Evolutionary conservation across 2,329 filamentous ascomycete species (phyloP), one percentile per base, ranked within the genome.

Genomic region (Cryphonectria nitschkei): DNA sequence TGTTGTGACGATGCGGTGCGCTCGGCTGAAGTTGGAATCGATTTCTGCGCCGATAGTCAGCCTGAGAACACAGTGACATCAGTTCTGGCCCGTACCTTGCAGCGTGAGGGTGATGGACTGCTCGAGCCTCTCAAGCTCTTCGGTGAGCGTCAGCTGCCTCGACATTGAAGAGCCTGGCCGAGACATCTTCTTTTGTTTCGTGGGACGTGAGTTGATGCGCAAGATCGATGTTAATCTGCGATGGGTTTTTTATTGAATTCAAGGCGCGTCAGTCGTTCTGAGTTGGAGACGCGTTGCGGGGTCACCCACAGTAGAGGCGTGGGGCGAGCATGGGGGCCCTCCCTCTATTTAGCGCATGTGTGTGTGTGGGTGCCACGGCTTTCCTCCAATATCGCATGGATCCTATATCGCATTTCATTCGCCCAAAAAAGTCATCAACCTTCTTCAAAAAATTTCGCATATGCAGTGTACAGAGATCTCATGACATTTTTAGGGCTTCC

Each of bases 1-100:
- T 0, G 92, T 92, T 0, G 96, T 98, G 54, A 99, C 95, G 72
- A 99, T 98, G 73, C 94, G 91, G 81, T 99, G 96, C 41, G 96
- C 95, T 78, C 93, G 94, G 83, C 93, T 98, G 81, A 99, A 99
- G 82, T 99, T 99, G 81, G 94, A 93, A 80, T 99, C 96, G 83
- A 99, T 99, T 85, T 99, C 96, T 97, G 77, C 22, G 58, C 63
- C 22, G 37, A 52, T 56, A 43, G 26, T 43, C 8, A 68, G 62
- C 62, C 3, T 29, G 58, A 37, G 34, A 4, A 22, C 4, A 22
- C 4, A 9, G 56, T 7, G 26, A 39, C 41, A 46, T 34, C n/a
- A 16, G 50, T n/a, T n/a, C 9, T 9, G 26, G 0, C 75, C 76
- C 61, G 71, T 80, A 92, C 93, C 94, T 90, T 98, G 96, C 32